Percentiles rank a stretch among this genome's conserved stretches.
Evolutionary conservation across 768 basidiomycete genomes (phyloP).

Genomic region (Lactarius indigo): DNA sequence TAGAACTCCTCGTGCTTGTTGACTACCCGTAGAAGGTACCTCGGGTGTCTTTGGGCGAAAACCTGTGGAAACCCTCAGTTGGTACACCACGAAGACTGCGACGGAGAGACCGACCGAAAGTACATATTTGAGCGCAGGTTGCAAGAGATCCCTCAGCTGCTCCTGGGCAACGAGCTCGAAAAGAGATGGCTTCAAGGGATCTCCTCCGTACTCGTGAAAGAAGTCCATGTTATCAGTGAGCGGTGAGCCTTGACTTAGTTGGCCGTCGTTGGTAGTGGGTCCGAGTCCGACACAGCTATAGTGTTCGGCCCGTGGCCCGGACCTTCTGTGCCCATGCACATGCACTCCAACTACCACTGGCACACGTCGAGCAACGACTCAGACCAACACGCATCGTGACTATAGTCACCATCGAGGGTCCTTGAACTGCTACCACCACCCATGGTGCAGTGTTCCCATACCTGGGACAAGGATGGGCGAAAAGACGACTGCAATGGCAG

Average conservation of each 20-base stretch:
- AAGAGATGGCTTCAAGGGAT: slow-evolving; percentile 73
- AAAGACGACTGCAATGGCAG: not conserved
- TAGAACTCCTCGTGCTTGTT: slow-evolving; percentile 98
- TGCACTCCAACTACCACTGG: too few relatives aligned
- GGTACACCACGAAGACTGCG: not conserved
- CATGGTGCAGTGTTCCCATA: not conserved
- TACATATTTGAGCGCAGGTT: slow-evolving; percentile 93
- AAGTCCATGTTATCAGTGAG: slow-evolving; percentile 58
- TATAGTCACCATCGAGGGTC: not conserved
- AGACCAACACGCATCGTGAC: not conserved
- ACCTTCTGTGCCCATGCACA: not conserved
- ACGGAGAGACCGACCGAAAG: slow-evolving; percentile 59
- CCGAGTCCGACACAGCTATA: not conserved
- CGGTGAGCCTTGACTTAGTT: not conserved
- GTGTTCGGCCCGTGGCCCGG: not conserved
- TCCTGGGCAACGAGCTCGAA: slow-evolving; percentile 95
- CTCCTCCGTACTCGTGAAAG: slow-evolving; percentile 71
- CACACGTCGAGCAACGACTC: not conserved
- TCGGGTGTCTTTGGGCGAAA: slow-evolving; percentile 90
- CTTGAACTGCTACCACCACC: not conserved
- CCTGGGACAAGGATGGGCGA: not conserved
- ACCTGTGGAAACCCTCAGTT: slow-evolving; percentile 47
- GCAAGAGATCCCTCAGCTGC: slow-evolving; percentile 85
- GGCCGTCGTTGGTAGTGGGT: not conserved
- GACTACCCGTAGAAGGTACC: slow-evolving; percentile 86